A percentile compares a stretch with the other conserved stretches of the same genome.
Conservation (phyloP, 768 basidiomycete genomes). For the Podaxis sp. region DNA sequence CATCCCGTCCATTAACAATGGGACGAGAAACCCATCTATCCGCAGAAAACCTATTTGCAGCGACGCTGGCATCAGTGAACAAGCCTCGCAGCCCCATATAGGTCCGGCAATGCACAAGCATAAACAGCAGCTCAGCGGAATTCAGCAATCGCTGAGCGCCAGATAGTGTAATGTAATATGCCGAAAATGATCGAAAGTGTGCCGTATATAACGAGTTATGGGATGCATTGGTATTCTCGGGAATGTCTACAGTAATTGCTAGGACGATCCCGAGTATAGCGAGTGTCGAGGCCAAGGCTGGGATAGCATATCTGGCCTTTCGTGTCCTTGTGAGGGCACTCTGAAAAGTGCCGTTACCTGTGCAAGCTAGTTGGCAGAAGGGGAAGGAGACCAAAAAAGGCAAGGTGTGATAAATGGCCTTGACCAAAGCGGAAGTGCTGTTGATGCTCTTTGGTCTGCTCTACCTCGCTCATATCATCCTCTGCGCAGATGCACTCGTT, state of each 20-base stretch:
- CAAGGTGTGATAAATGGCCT: background rate
- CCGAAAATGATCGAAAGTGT: background rate
- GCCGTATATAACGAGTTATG: background rate
- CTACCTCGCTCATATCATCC: conserved; percentile 20
- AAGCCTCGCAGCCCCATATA: background rate
- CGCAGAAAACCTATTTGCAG: background rate
- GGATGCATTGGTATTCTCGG: background rate
- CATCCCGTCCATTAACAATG: background rate
- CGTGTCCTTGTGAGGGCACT: too few relatives aligned
- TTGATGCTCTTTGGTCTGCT: conserved; percentile 21
- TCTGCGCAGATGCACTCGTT: conserved; percentile 16
- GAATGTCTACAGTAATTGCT: background rate
- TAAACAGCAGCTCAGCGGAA: background rate
- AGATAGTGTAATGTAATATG: background rate
- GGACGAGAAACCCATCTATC: background rate
- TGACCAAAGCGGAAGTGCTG: background rate
- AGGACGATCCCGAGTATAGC: too few relatives aligned
- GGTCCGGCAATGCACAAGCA: background rate
- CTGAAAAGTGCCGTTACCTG: background rate
- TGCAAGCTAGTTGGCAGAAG: background rate
- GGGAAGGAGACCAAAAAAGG: background rate
- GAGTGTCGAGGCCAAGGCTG: too few relatives aligned
- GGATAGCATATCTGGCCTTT: too few relatives aligned
- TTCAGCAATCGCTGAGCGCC: background rate
- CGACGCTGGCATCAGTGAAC: background rate